Evolutionary conservation across 2,329 filamentous ascomycete species (phyloP).

Genomic region (Fusarium sp.): DNA sequence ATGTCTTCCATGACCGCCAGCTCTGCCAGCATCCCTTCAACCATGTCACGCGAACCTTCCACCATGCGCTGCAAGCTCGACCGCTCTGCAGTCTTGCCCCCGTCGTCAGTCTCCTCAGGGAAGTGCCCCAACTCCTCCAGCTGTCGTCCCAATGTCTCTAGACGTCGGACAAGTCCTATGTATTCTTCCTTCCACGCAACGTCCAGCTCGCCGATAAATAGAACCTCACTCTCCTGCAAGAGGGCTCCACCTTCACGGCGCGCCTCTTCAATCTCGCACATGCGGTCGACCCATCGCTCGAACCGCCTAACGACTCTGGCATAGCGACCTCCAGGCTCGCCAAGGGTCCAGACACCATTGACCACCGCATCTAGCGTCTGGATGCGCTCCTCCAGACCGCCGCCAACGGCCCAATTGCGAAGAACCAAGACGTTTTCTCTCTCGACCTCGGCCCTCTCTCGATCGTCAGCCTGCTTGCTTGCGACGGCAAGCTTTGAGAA

Average conservation of each 20-base stretch:
- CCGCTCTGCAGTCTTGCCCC: slow-evolving; percentile 25
- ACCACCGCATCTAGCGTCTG: slow-evolving; percentile 65
- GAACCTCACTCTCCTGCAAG: slow-evolving; percentile 48
- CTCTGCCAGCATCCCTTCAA: slow-evolving; percentile 68
- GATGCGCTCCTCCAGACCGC: slow-evolving; percentile 62
- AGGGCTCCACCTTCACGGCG: slow-evolving; percentile 50
- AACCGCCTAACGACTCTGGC: slow-evolving; percentile 63
- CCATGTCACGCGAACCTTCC: slow-evolving; percentile 56
- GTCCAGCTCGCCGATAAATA: slow-evolving; percentile 65
- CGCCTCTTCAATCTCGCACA: slow-evolving; percentile 57
- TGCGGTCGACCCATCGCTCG: slow-evolving; percentile 64
- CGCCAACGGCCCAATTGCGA: slow-evolving; percentile 56
- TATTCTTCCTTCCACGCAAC: slow-evolving; percentile 66
- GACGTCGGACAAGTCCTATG: slow-evolving; percentile 57
- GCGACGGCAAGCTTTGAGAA: slow-evolving; percentile 53
- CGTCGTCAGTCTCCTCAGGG: slow-evolving; percentile 10
- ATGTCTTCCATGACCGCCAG: slow-evolving; percentile 68
- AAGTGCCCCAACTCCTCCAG: slow-evolving; percentile 56
- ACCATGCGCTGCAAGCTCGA: slow-evolving; percentile 59
- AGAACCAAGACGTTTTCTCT: slow-evolving; percentile 61
- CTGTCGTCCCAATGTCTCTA: slow-evolving; percentile 62
- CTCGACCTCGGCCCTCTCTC: slow-evolving; percentile 57
- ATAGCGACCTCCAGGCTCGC: slow-evolving; percentile 64
- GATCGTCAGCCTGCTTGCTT: slow-evolving; percentile 47
- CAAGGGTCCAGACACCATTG: slow-evolving; percentile 64